phyloP scores from a whole-genome alignment of 345 rosid genomes.

The Tarenaya hassleriana region DNA sequence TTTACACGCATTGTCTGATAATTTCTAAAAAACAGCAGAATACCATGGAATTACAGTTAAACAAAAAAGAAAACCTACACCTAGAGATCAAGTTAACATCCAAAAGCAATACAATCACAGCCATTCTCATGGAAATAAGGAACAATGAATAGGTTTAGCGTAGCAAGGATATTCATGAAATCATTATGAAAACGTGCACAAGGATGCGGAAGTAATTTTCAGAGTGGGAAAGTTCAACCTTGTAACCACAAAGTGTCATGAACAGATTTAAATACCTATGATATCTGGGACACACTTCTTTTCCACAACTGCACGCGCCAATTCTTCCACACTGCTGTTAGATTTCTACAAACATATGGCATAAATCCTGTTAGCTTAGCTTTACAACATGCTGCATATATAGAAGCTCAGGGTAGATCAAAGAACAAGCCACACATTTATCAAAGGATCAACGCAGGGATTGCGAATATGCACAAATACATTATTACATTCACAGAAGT shows the following conservation, averaged over 20 bases:
- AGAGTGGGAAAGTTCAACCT: conserved; percentile 1
- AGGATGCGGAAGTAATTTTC: background rate
- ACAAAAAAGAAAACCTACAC: too few species aligned
- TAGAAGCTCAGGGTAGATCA: background rate
- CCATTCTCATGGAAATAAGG: too few species aligned
- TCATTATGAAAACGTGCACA: background rate
- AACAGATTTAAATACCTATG: conserved; percentile 40
- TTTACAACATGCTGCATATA: background rate
- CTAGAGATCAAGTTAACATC: too few species aligned
- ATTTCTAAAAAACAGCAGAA: conserved; percentile 5
- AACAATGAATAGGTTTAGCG: too few species aligned
- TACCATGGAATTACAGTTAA: background rate
- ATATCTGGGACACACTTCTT: conserved; percentile 88
- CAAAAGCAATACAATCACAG: too few species aligned
- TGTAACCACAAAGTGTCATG: background rate
- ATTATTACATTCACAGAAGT: too few species aligned
- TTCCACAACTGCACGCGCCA: conserved; percentile 62
- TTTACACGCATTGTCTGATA: background rate
- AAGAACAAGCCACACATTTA: background rate
- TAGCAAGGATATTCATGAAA: background rate
- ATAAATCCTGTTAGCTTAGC: conserved; percentile 2
- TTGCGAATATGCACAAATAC: background rate
- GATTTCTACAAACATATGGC: conserved; percentile 43
- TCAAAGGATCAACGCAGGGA: too few species aligned
- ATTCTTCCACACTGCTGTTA: conserved; percentile 64